Base-by-base conservation (phyloP, 179 eudicot genomes). In the Carnegiea gigantea region DNA sequence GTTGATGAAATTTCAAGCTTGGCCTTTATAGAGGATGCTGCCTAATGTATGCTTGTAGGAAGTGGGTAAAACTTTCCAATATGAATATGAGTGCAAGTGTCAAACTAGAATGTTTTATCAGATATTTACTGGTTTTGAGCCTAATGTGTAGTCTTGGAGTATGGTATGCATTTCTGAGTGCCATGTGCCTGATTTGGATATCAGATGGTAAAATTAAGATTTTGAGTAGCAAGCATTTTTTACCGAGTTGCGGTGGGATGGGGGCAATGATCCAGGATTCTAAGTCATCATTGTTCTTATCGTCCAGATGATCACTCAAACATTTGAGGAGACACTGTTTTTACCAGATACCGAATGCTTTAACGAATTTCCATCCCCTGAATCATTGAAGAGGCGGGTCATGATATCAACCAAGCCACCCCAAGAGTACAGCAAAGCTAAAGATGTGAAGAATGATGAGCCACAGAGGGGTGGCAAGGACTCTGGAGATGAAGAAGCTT, bases 401-500 rank as follows among this genome's bases (percentile, higher is more conserved):
- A 88, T 97, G 48, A 90, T 97, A 83, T 97, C 99, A 49, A 97
- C 99, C 51, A 97, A 97, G 77, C 99, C 98, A 77, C 98, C 99
- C 18, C 89, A 90, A 84, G 98, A 93, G 80, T 95, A 70, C 73
- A 33, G 82, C 53, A 84, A 93, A 81, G 90, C 90, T 44, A 70
- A 70, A 36, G 46, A 33, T 70, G 73, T 44, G 6, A 87, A 88
- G 80, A 85, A 57, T 70, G 73, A 70, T 28, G 90, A 84, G 38
- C 70, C 91, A 28, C 89, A 85, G 72, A 87, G 72, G 80, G 86
- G 77, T 67, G 33, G 20, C 73, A 89, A 83, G 77, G 86, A 80
- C 53, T 53, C 85, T 20, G 88, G 87, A 81, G 93, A 89, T 40
- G 95, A 90, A 65, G 97, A 86, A 36, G 73, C 73, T 18, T 70